A percentile compares a stretch with the other conserved stretches of the same genome.
phyloP scores from a whole-genome alignment of 495 filamentous ascomycete species.

The Immersiella caudata region DNA sequence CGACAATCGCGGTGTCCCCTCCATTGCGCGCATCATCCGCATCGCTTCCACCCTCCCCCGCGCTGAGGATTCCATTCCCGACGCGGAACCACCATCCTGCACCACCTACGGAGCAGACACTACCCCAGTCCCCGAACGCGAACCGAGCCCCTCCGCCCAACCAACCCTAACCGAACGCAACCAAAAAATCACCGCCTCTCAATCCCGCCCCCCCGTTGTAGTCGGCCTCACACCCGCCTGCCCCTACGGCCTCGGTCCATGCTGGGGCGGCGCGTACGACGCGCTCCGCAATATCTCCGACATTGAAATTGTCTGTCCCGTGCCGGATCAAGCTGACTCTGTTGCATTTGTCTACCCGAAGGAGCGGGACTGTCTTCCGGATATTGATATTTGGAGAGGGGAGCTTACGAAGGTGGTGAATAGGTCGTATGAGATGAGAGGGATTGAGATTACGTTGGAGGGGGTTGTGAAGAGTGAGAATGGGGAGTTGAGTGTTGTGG shows the following conservation, averaged over 20 bases:
- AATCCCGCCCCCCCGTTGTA: constrained; percentile 8
- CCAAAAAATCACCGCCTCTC: neutral
- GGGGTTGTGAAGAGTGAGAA: constrained; percentile 1
- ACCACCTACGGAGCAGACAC: neutral
- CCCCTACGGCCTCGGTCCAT: constrained; percentile 21
- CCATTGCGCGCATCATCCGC: constrained; percentile 11
- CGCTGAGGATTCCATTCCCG: too few relatives aligned
- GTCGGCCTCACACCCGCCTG: constrained; percentile 17
- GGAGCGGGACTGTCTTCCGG: neutral
- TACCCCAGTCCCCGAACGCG: neutral
- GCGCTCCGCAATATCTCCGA: constrained; percentile 4
- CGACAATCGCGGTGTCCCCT: neutral
- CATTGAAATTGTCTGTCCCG: constrained; percentile 15
- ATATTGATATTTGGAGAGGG: constrained; percentile 10
- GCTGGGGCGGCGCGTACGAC: constrained; percentile 20
- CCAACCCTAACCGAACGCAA: neutral
- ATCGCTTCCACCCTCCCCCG: neutral
- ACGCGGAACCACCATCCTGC: too few relatives aligned
- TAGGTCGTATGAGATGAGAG: constrained; percentile 12
- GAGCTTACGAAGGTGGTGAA: constrained; percentile 16
- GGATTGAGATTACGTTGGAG: constrained; percentile 7
- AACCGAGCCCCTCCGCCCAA: neutral
- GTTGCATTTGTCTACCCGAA: constrained; percentile 15
- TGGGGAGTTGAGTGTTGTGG: neutral
- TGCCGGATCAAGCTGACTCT: constrained; percentile 15